These are phyloP conservation scores for Linnemannia hyalina DNA, from an alignment of 192 early-diverging fungal species.

Conservation along the genomic window DNA sequence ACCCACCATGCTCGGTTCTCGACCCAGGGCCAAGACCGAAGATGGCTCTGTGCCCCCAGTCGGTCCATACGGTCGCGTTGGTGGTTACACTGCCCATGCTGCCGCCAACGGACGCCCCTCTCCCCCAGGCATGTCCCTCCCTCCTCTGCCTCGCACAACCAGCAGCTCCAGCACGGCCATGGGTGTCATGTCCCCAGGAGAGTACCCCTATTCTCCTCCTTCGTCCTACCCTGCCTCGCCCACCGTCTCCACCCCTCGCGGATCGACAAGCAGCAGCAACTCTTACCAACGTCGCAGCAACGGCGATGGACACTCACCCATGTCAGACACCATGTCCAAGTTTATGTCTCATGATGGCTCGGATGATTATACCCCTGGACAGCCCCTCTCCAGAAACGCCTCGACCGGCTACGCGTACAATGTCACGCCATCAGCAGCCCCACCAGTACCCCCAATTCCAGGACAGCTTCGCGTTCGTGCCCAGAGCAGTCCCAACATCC, in stretches of 20 bases:
- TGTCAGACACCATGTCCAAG: constrained; percentile 66
- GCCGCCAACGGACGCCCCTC: constrained; percentile 33
- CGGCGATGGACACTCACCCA: constrained; percentile 60
- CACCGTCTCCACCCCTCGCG: constrained; percentile 60
- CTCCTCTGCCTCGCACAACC: constrained; percentile 49
- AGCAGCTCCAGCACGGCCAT: constrained; percentile 49
- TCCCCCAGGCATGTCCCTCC: constrained; percentile 53
- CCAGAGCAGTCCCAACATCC: constrained; percentile 72
- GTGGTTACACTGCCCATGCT: constrained; percentile 37
- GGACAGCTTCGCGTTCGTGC: constrained; percentile 64
- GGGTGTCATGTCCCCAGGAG: constrained; percentile 51
- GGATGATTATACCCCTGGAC: constrained; percentile 48
- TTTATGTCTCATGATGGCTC: constrained; percentile 62
- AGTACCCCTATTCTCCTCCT: constrained; percentile 66
- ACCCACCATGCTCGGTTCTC: constrained; percentile 48
- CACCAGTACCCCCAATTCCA: constrained; percentile 54
- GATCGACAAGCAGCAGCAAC: constrained; percentile 56
- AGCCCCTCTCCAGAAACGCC: constrained; percentile 51
- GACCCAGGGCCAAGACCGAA: constrained; percentile 53
- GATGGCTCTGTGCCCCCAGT: constrained; percentile 42
- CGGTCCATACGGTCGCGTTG: constrained; percentile 34
- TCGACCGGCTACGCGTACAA: constrained; percentile 54
- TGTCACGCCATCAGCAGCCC: constrained; percentile 25
- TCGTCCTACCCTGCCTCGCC: constrained; percentile 70
- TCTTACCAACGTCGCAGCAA: constrained; percentile 61